Evolutionary conservation across 1,139 yeast genomes (phyloP), one percentile per base, ranked within the genome.

Genomic region (Nadsonia starkeyi-henricii): DNA sequence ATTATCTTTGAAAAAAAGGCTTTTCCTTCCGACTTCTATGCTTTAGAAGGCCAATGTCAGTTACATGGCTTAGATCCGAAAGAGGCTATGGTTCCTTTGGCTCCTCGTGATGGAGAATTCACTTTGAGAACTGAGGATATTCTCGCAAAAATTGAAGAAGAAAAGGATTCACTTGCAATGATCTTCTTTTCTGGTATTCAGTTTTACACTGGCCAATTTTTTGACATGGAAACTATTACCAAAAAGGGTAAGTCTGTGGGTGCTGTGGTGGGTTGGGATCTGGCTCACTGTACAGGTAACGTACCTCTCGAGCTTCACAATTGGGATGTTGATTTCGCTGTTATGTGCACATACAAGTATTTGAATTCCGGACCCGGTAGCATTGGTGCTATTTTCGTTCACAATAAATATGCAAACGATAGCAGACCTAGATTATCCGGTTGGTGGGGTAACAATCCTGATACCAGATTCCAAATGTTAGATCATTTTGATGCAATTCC

Each of bases 281-380:
- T 89, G 57, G 97, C 97, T 0, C 97, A 89, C 62, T 96, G 95
- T 0, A 93, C 73, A 1, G 97, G 96, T 1, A 89, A 89, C 62
- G 91, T 85, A 1, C 81, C 79, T 1, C 64, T 89, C 48, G 58
- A 73, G 47, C 67, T 89, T 47, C 96, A 89, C 61, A 85, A 83
- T 47, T 88, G 96, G 96, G 69, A 73, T 47, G 93, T 85, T 1
- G 97, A 89, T 64, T 88, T 89, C 68, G 97, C 96, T 0, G 86
- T 78, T 17, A 89, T 95, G 86, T 89, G 97, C 62, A 80, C 93
- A 2, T 89, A 89, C 70, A 89, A 89, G 64, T 89, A 89, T 62
- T 67, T 89, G 56, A 89, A 89, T 62, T 66, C 95, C 3, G 97
- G 97, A 0, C 96, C 96, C 0, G 97, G 96, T 43, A 88, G 81